Base-by-base conservation (phyloP, 495 filamentous ascomycete species). In the Penicillium diatomitis region DNA sequence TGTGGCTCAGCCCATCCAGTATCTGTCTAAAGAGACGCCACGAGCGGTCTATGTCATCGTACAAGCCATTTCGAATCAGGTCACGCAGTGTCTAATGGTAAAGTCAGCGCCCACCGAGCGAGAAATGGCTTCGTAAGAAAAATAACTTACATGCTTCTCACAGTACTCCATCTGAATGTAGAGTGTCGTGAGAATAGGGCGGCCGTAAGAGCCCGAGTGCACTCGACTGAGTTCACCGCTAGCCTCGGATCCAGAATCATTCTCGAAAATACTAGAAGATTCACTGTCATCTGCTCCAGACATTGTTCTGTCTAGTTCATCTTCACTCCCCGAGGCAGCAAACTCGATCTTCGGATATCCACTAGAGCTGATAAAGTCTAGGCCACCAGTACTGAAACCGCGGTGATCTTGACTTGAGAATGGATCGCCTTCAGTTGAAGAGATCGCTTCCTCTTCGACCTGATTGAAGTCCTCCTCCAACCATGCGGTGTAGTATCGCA, bases 101-200 rank as follows among this genome's bases (percentile, higher is more conserved):
- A 32, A 37, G 38, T 62, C 51, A 57, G 53, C 38, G 20, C 20
- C 20, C 20, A 20, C 20, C 20, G 20, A 40, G 51, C 9, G 54
- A 29, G 32, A 38, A 4, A 37, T 8, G 4, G 47, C 44, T 7
- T 12, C 41, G 30, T 41, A 27, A 29, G 12, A 5, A 4, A 4
- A 11, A 38, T 31, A 44, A 70, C 79, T 66, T 69, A 87, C 85
- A 61, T 88, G 83, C 57, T 87, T 90, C 62, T 96, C 92, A 61
- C 94, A 97, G 60, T 95, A 96, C 57, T 97, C 91, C 92, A 98
- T 98, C 52, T 87, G 85, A 51, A 91, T 91, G 60, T 90, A 91
- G 0, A 91, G 75, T 1, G 79, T 81, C 6, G 79, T 79, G 41
- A 72, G 71, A 29, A 74, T 57, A 6, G 74, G 66, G 31, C 73